phyloP scores from a whole-genome alignment of 805 yeast genomes.

The Wickerhamiella allomyrinae region DNA sequence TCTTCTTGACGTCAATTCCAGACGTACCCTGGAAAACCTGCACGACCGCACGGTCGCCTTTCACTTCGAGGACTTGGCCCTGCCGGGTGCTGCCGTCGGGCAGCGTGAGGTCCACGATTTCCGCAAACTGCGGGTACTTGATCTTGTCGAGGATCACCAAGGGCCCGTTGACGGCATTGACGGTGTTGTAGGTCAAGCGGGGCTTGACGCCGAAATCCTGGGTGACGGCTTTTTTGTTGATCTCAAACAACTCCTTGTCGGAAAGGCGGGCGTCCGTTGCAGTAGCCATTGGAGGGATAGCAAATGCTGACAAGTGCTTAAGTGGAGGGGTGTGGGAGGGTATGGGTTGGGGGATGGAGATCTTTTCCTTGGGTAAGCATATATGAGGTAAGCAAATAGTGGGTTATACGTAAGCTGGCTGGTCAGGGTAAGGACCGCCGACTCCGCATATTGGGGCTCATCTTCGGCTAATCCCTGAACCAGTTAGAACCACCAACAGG shows the following conservation, averaged over 20 bases:
- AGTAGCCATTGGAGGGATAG: constrained; percentile 1
- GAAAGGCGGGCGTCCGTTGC: constrained; percentile 19
- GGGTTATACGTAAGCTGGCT: too few species aligned
- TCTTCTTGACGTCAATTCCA: constrained; percentile 96
- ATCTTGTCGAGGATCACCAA: constrained; percentile 80
- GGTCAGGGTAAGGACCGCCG: too few species aligned
- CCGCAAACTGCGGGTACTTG: constrained; percentile 82
- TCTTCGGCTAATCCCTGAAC: too few species aligned
- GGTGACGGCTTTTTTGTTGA: constrained; percentile 84
- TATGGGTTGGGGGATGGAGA: too few species aligned
- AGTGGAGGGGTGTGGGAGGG: too few species aligned
- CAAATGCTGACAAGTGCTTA: neutral
- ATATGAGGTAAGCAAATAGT: too few species aligned
- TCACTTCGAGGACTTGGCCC: constrained; percentile 96
- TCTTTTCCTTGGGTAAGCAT: too few species aligned
- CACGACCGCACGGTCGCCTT: constrained; percentile 93
- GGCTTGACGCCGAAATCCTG: constrained; percentile 87
- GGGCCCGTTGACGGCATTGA: constrained; percentile 97
- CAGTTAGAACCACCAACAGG: too few species aligned
- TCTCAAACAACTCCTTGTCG: constrained; percentile 34
- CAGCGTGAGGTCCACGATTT: constrained; percentile 88
- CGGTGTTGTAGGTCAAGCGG: constrained; percentile 85
- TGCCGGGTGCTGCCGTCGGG: constrained; percentile 93
- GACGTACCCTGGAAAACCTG: constrained; percentile 99
- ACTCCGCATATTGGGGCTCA: too few species aligned